Conservation (phyloP, 1,284 basidiomycete genomes). For the Leucoagaricus sp. region DNA sequence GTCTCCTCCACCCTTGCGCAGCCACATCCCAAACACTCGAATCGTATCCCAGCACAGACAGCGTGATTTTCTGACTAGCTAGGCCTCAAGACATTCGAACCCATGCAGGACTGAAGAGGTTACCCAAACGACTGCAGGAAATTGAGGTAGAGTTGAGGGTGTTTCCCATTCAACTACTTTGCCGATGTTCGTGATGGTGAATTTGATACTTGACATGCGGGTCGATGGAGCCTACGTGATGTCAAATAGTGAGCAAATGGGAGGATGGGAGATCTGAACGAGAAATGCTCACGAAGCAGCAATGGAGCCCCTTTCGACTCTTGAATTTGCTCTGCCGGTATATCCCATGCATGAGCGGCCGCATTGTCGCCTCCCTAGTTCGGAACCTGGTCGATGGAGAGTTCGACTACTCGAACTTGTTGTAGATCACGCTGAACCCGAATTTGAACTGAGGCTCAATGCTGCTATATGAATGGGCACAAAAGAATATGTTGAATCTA, state of each 20-base stretch:
- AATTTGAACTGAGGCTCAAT: constrained; percentile 74
- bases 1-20: constrained; percentile 54
- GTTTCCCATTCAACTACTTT: constrained; percentile 55
- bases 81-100: constrained; percentile 54
- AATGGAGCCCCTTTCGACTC: neutral
- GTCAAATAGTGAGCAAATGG: no score
- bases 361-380: constrained; percentile 33
- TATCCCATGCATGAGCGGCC: neutral
- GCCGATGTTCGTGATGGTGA: constrained; percentile 63
- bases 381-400: constrained; percentile 46
- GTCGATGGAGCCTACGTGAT: constrained; percentile 63
- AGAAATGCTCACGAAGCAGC: constrained; percentile 47
- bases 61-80: constrained; percentile 45
- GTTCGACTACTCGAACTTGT: constrained; percentile 69
- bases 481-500: neutral
- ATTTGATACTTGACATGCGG: constrained; percentile 58
- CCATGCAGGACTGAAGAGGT: constrained; percentile 67
- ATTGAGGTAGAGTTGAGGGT: constrained; percentile 66
- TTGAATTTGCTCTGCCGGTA: neutral
- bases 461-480: constrained; percentile 34
- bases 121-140: constrained; percentile 56
- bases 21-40: constrained; percentile 60
- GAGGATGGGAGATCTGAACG: no score
- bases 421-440: constrained; percentile 86
- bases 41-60: constrained; percentile 68